phyloP scores from a whole-genome alignment of 73 alveolate species.

The Durusdinium trenchii region DNA sequence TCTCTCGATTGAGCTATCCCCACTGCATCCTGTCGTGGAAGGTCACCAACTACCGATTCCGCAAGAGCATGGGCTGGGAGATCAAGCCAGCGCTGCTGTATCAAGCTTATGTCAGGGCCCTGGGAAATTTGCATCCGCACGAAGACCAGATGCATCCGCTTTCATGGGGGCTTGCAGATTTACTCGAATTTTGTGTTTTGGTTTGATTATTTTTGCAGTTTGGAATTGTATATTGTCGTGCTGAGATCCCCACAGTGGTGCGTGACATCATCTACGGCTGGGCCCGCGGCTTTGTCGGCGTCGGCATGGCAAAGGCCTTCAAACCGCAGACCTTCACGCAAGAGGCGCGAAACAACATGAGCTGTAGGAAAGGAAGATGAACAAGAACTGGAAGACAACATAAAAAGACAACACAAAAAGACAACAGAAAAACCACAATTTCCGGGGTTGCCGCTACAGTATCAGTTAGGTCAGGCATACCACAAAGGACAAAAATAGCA shows the following conservation, averaged over 20 bases:
- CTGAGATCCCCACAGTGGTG: slow-evolving; percentile 85
- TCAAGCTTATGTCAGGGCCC: slow-evolving; percentile 50
- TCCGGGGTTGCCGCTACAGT: too few relatives aligned
- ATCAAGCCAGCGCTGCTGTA: slow-evolving; percentile 67
- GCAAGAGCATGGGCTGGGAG: slow-evolving; percentile 96
- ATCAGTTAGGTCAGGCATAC: too few relatives aligned
- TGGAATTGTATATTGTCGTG: background rate
- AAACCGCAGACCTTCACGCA: slow-evolving; percentile 71
- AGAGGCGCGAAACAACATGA: background rate
- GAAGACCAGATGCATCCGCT: background rate
- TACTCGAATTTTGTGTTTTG: background rate
- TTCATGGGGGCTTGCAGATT: background rate
- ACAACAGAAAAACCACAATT: background rate
- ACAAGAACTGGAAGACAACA: background rate
- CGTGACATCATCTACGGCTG: slow-evolving; percentile 94
- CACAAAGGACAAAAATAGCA: too few relatives aligned
- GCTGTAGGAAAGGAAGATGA: background rate
- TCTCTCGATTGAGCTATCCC: background rate
- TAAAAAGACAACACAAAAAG: background rate
- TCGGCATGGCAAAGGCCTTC: background rate
- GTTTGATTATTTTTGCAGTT: background rate
- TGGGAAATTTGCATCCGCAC: background rate
- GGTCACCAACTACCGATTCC: slow-evolving; percentile 95
- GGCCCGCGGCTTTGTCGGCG: slow-evolving; percentile 77
- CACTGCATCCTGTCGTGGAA: background rate